Conservation (phyloP, 2,329 filamentous ascomycete species). For the Fusarium chuoi region DNA sequence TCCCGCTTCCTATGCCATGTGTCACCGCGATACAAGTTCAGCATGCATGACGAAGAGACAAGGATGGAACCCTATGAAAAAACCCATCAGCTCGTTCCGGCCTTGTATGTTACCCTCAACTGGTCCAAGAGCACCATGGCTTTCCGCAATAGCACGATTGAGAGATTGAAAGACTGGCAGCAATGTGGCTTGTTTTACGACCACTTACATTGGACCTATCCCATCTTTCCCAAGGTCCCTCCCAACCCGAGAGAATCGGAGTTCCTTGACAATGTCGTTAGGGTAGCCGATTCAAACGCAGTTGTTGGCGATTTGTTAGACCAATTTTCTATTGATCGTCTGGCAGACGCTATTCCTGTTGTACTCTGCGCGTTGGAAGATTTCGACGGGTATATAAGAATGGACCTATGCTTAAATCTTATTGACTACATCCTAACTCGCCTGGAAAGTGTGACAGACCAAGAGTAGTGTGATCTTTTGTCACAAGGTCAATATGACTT, state of each 20-base stretch:
- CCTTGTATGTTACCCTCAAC: fast-evolving
- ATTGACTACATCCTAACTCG: neutral
- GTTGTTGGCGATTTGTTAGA: fast-evolving
- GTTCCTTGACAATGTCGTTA: neutral
- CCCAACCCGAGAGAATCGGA: neutral
- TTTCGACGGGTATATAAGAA: too few relatives aligned
- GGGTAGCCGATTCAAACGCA: fast-evolving
- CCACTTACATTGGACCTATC: fast-evolving
- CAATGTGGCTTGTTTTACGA: neutral
- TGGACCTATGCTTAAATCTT: fast-evolving
- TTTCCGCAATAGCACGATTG: fast-evolving
- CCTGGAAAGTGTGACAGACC: fast-evolving
- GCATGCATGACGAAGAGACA: too few relatives aligned
- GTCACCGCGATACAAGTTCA: too few relatives aligned
- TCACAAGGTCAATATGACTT: fast-evolving
- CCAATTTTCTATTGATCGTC: fast-evolving
- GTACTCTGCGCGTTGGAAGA: neutral
- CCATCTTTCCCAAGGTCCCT: fast-evolving
- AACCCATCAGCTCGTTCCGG: neutral
- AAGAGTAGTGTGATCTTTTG: too few relatives aligned
- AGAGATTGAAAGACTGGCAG: neutral
- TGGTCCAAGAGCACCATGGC: fast-evolving
- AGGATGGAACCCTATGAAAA: too few relatives aligned
- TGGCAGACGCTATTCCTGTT: neutral
- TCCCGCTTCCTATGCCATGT: neutral